Conservation (phyloP, 352 stramenopile genomes). For the Phytophthora fragariaefolia region DNA sequence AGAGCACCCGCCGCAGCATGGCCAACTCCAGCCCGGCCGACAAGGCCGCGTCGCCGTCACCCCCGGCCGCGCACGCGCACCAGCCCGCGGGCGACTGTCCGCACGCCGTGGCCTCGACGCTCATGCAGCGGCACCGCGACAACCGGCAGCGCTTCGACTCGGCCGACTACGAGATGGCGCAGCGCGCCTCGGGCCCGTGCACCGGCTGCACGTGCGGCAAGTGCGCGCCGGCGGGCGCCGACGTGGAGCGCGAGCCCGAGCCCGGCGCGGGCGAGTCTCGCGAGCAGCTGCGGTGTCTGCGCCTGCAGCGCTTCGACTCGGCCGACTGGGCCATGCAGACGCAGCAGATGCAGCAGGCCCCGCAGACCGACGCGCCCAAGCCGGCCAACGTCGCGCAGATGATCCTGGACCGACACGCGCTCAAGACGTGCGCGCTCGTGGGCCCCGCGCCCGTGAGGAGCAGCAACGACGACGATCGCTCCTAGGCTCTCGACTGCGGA, state of each 20-base stretch:
- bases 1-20: slow-evolving; percentile 21
- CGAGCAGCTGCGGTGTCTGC: slow-evolving; percentile 59
- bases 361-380: slow-evolving; percentile 8
- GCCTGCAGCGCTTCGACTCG: slow-evolving; percentile 77
- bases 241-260: slow-evolving; percentile 49
- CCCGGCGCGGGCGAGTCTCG: slow-evolving; percentile 28
- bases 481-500: no score
- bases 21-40: slow-evolving; percentile 24
- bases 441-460: slow-evolving; percentile 32
- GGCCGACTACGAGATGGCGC: slow-evolving; percentile 66
- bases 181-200: slow-evolving; percentile 32
- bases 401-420: slow-evolving; percentile 66
- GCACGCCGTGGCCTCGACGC: slow-evolving; percentile 44
- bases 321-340: slow-evolving; percentile 69
- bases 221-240: slow-evolving; percentile 29
- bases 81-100: slow-evolving; percentile 21
- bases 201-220: slow-evolving; percentile 35
- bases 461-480: slow-evolving; percentile 15
- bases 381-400: slow-evolving; percentile 52
- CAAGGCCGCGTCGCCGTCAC: slow-evolving; percentile 3
- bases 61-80: slow-evolving; percentile 24
- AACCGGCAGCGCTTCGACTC: slow-evolving; percentile 81
- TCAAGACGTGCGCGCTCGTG: slow-evolving; percentile 56
- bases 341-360: slow-evolving; percentile 24
- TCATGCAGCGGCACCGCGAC: slow-evolving; percentile 58